Base-by-base conservation (phyloP, 2,329 filamentous ascomycete genomes). In the Fusarium dimerum region DNA sequence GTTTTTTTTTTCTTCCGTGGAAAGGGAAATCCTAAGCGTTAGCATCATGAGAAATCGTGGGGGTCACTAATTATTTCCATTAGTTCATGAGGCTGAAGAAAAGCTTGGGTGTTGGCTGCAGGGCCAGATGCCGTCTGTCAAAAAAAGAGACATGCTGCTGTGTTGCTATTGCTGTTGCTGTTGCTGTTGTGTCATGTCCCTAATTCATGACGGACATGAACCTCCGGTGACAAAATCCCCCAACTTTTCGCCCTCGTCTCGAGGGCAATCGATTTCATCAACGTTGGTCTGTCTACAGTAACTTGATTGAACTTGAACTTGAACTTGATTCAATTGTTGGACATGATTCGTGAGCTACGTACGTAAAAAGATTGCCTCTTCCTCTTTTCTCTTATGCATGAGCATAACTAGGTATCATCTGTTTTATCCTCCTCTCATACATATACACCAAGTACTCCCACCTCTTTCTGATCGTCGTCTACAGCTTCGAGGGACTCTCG, bases 401-500 rank as follows among this genome's bases (percentile, higher is more conserved):
- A 44, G 48, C 42, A 48, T 60, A 48, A 47, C 43, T 47, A 54
- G 40, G 41, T 47, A 29, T 45, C 20, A 38, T 46, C 34, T 13
- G 18, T 15, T 17, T 7, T 38, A 38, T 38, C 32, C 11, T 8
- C 44, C 36, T 40, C 9, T 55, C 17, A 41, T 16, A 47, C 34
- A 40, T 39, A 32, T 39, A 53, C 39, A 47, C n/a, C 7, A 17
- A 20, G 42, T 26, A 20, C 9, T 15, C 39, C 4, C 9, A 16
- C 17, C 10, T 6, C 8, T 20, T 15, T 9, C 9, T 10, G 4
- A 16, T 4, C 12, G n/a, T 17, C 17, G n/a, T 47, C 58, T 55
- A 68, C 52, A 68, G 47, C 63, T 68, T 68, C 11, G 63, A 64
- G 29, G 66, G 65, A 40, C 55, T 65, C 55, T 68, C 66, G 12